Base-by-base conservation (phyloP, 345 rosid species). In the Eucalyptus regnans region DNA sequence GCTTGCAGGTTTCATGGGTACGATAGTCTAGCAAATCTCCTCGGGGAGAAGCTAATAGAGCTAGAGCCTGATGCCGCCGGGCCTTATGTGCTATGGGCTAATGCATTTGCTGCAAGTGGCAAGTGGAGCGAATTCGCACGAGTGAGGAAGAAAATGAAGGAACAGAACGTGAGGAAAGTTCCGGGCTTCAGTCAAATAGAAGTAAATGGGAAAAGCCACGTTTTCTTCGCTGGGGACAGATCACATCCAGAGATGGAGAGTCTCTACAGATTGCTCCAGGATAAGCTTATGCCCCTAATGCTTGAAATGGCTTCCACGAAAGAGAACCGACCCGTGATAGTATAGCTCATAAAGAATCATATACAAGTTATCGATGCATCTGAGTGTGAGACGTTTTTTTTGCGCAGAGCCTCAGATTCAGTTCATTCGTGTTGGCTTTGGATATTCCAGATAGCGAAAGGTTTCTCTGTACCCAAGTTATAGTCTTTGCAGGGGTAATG, bases 111-210 rank as follows among this genome's bases (percentile, higher is more conserved):
- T 79, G 91, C 92, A 14, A 15, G 90, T 56, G 92, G 91, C 50
- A 91, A 91, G 86, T 92, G 93, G 94, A 86, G 88, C 62, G 91
- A 92, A 89, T 90, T 90, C 79, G 93, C 92, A 62, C 87, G n/a
- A 79, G 90, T 92, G 50, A 90, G 94, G 92, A 91, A 91, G 89
- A 90, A 89, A 90, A 91, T 92, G 93, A 92, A 91, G 89, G 92
- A 91, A 86, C 88, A 87, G 88, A 86, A 86, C 33, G 92, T 89
- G 88, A 92, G 89, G 93, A 92, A 93, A 90, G 90, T 90, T 81
- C 91, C 92, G 2, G 92, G 92, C 37, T 90, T 90, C 87, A 92
- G 94, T 88, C 90, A 90, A 85, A 91, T 92, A 86, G 93, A 92
- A 89, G 92, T 89, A 17, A 86, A 90, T 80, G 93, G 92, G 64